Evolutionary conservation across 768 basidiomycete species (phyloP), one percentile per base, ranked within the genome.

Genomic region (Vararia minispora): DNA sequence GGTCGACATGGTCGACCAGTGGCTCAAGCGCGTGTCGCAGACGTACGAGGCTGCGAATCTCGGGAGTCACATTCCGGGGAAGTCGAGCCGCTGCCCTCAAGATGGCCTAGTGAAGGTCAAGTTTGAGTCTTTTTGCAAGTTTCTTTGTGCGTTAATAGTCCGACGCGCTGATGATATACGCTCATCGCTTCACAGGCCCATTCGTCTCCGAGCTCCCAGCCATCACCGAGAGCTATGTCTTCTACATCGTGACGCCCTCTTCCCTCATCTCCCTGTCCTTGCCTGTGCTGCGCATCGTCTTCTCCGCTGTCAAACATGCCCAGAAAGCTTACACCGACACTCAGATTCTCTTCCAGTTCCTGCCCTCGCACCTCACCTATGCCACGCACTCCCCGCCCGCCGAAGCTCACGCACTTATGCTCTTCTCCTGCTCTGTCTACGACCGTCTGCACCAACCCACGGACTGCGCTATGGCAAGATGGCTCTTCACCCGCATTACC

Each of bases 41-140:
- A 61, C 61, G 12, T 89, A 88, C 49, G 57, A 87, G 85, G 65
- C 68, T 14, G 76, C 67, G 45, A 71, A 76, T 43, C 63, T 79
- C 14, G 82, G 86, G 3, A 57, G 54, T 4, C 66, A 87, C 44
- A 56, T 47, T 9, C 64, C 63, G 17, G 86, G 82, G 9, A 64
- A 58, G 22, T 66, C 71, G 33, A 52, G 58, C 12, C 49, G 57
- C 23, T 72, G 70, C 52, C 40, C 61, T 0, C 65, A 59, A 25
- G 66, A 74, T 38, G 84, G 85, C 0, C 51, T 87, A 11, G 56
- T 83, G 22, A 66, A 76, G 3, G 48, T 84, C 43, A 70, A 72
- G 37, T 73, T 80, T 40, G 83, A 86, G 47, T 67, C 78, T 8
- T 71, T 87, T 45, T 71, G 80, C 40, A 87, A 85, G 58, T 68